Conservation (phyloP, 2,329 filamentous ascomycete species). For the Cryphonectria radicalis region DNA sequence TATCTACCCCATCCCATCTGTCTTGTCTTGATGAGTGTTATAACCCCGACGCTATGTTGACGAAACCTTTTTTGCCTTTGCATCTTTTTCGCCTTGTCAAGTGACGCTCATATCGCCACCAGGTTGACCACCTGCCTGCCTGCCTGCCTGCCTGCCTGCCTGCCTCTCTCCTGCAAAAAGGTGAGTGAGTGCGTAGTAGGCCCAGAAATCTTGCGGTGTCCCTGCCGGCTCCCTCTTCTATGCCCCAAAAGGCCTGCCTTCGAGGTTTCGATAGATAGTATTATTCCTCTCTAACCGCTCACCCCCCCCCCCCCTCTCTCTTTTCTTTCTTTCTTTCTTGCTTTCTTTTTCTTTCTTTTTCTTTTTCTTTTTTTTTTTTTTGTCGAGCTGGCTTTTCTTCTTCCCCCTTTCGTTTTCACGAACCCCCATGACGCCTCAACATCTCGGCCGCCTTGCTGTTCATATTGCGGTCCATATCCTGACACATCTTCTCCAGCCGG, state of each 20-base stretch:
- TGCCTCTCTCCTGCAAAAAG: not conserved
- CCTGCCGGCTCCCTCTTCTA: no score
- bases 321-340: no score
- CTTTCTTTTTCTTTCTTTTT: no score
- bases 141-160: no score
- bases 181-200: not conserved
- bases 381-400: not conserved
- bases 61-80: not conserved
- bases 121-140: no score
- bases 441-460: constrained; percentile 18
- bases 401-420: not conserved
- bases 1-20: not conserved
- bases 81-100: not conserved
- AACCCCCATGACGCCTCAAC: not conserved
- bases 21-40: not conserved
- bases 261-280: not conserved
- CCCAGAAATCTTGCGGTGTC: no score
- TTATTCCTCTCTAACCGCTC: not conserved
- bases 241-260: no score
- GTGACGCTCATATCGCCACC: not conserved
- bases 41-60: no score
- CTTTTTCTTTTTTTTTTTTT: no score
- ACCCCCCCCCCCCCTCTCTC: not conserved
- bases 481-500: constrained; percentile 42
- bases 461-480: constrained; percentile 27